Evolutionary conservation across 2,329 filamentous ascomycete genomes (phyloP), one percentile per base, ranked within the genome.

Genomic region (Colletotrichum neosansevieriae): DNA sequence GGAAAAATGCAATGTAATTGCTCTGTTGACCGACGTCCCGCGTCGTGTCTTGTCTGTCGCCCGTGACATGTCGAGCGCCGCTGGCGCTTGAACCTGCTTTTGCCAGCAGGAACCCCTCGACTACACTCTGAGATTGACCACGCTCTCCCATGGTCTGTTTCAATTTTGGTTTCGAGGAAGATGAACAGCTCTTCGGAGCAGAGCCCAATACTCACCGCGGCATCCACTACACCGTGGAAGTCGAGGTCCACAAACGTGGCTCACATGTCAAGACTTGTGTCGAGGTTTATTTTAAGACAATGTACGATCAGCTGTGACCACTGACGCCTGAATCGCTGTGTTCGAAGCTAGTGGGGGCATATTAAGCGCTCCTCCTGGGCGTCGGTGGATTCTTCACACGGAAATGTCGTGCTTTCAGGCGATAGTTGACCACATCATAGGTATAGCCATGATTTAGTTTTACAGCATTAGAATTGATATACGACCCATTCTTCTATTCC

Each of bases 1-100:
- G 66, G 66, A 69, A 69, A 69, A 69, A 49, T 66, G 66, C 66
- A 68, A 53, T 63, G 53, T 58, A 58, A 67, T 70, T 70, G 67
- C 63, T 67, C 56, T 45, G 42, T 63, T 44, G 63, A 50, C 51
- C 51, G 51, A 40, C 51, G 51, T 54, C 32, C 51, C 51, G 6
- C 51, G 51, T 54, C 51, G 51, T 54, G 32, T 56, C 34, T 29
- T 32, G 17, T 44, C 17, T 42, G 36, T 11, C 4, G 9, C 17
- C n/a, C 17, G 49, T 47, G 56, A 50, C 40, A 60, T 42, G 49
- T 60, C 15, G 38, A 34, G 17, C 51, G 51, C 29, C 29, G 29
- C 29, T 29, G 6, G 29, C 29, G 29, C 29, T 29, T 29, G 29
- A 29, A 29, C 29, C 29, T 29, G 29, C 29, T 29, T 29, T 29